Percentiles rank a stretch among this genome's conserved stretches.
These are phyloP conservation scores for Knoxdaviesia proteae DNA, from an alignment of 2,329 filamentous ascomycete species.

Conservation along the genomic window DNA sequence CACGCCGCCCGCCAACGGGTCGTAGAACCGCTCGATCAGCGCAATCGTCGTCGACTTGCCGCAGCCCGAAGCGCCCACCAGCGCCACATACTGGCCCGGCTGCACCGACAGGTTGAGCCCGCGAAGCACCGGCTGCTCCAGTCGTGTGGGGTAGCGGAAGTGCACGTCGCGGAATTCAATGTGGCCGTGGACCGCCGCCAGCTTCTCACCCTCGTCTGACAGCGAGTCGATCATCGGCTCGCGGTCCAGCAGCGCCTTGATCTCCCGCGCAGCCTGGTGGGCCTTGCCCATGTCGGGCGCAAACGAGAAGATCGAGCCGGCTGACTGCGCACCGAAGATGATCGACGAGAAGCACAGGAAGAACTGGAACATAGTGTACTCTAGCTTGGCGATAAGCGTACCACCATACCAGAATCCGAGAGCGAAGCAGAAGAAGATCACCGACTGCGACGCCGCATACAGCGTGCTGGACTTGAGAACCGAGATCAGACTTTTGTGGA, in stretches of 20 bases:
- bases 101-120: conserved; percentile 57
- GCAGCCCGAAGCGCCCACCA: conserved; percentile 86
- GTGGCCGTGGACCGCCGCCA: conserved; percentile 47
- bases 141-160: conserved; percentile 81
- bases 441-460: conserved; percentile 67
- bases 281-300: conserved; percentile 89
- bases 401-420: conserved; percentile 90
- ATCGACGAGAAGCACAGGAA: conserved; percentile 78
- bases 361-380: conserved; percentile 70
- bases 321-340: conserved; percentile 82
- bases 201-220: conserved; percentile 43
- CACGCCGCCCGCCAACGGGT: conserved; percentile 61
- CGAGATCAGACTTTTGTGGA: conserved; percentile 46
- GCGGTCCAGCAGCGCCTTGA: conserved; percentile 70
- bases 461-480: conserved; percentile 57
- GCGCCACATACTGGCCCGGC: conserved; percentile 65
- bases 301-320: conserved; percentile 74
- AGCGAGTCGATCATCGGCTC: conserved; percentile 67
- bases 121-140: conserved; percentile 77
- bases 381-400: conserved; percentile 44
- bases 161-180: conserved; percentile 86
- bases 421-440: conserved; percentile 67
- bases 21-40: conserved; percentile 84
- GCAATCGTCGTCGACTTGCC: conserved; percentile 90
- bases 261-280: conserved; percentile 57